phyloP scores from a whole-genome alignment of 306 rosid genomes.

The Arachis stenosperma region DNA sequence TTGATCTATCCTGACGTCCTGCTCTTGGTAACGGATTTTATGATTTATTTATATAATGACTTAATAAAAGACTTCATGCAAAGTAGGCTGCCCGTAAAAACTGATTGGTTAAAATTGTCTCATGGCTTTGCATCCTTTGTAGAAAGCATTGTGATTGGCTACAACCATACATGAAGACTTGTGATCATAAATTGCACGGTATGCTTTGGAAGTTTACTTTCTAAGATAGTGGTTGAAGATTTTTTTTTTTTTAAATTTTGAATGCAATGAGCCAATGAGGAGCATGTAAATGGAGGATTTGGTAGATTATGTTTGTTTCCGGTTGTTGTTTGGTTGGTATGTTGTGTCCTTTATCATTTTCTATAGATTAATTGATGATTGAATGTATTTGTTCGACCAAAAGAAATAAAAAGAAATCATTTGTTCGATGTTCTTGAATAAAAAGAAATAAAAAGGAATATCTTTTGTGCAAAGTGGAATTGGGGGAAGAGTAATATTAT shows the following conservation, averaged over 20 bases:
- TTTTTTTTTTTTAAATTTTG: not conserved
- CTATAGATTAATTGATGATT: constrained; percentile 28
- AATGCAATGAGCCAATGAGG: not conserved
- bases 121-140: constrained; percentile 22
- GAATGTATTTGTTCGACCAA: constrained; percentile 21
- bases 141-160: constrained; percentile 18
- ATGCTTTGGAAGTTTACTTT: constrained; percentile 11
- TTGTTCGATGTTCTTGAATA: constrained; percentile 28
- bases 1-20: constrained; percentile 28
- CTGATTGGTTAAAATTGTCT: constrained; percentile 25
- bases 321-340: constrained; percentile 15
- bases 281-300: constrained; percentile 34
- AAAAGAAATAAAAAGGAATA: not conserved
- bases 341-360: constrained; percentile 31
- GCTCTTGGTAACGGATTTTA: constrained; percentile 30
- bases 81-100: constrained; percentile 9
- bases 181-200: not conserved
- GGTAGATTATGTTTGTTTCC: constrained; percentile 29
- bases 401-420: constrained; percentile 15
- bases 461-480: too few relatives aligned
- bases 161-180: constrained; percentile 26
- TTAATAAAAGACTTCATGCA: constrained; percentile 11
- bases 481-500: too few relatives aligned
- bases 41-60: constrained; percentile 17
- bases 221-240: constrained; percentile 12